Evolutionary conservation across 805 yeast genomes (phyloP), one percentile per base, ranked within the genome.

Genomic region (Pichia pseudocactophila): DNA sequence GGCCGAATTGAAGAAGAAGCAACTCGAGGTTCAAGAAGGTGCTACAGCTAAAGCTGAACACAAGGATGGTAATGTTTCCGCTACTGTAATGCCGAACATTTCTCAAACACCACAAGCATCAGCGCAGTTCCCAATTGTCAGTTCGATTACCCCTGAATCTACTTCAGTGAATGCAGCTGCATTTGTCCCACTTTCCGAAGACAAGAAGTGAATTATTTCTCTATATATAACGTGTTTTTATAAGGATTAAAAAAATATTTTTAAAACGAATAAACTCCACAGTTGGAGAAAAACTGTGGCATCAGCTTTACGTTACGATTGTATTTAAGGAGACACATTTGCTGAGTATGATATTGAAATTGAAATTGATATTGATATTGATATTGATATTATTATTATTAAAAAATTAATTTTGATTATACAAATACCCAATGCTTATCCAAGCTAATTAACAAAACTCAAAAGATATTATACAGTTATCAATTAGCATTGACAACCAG

Each of bases 1-100:
- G 56, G 82, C 82, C 17, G 80, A 73, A 30, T 54, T 80, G 55
- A 75, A 80, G 60, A 69, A 68, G 53, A 15, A 36, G 31, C 41
- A 40, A 17, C 40, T 35, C 18, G 43, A 25, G 12, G 41, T 22
- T 4, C 45, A 44, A 16, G 38, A 38, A 16, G 28, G 28, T 26
- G 28, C 28, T 9, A 26, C 28, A 9, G 8, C 28, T 26, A 27
- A 30, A 34, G 28, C 39, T 34, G 20, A 36, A 38, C n/a, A 32
- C 26, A 16, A 8, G 10, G 34, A 15, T 13, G 32, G 30, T 32
- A 22, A 17, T 27, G 13, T 16, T n/a, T 18, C 45, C 16, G 19
- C 40, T 28, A 30, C 39, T 36, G 34, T 22, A 8, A 15, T 17
- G 19, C 19, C 34, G 19, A 32, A 32, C 10, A 17, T 15, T 17